Percentiles rank a stretch among this genome's conserved stretches.
These are phyloP conservation scores for Chytridium lagenaria DNA, from an alignment of 371 early-diverging fungal genomes.

Conservation along the genomic window DNA sequence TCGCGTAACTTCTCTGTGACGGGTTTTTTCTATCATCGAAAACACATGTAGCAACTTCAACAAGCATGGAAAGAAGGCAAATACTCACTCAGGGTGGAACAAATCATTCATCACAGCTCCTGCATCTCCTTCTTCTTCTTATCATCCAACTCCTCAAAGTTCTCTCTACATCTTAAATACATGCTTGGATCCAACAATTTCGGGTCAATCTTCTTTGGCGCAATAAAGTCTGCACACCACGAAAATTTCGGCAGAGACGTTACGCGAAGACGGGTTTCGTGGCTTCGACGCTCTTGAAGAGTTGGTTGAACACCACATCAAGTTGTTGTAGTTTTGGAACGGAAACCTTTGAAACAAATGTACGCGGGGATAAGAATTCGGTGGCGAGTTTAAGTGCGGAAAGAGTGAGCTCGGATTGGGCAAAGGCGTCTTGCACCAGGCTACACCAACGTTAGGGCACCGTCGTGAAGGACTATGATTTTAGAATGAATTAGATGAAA, in stretches of 20 bases:
- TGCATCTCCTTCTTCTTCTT: slow-evolving; percentile 55
- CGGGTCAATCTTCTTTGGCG: slow-evolving; percentile 96
- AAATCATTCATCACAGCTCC: slow-evolving; percentile 64
- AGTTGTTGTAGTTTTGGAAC: slow-evolving; percentile 98
- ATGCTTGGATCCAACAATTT: slow-evolving; percentile 90
- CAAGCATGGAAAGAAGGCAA: no score
- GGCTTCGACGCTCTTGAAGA: slow-evolving; percentile 97
- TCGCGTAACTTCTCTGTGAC: slow-evolving; percentile 96
- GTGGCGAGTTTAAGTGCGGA: slow-evolving; percentile 95
- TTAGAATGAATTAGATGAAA: neutral
- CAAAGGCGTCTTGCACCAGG: slow-evolving; percentile 98
- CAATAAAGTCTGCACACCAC: slow-evolving; percentile 96
- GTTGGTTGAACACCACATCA: slow-evolving; percentile 97
- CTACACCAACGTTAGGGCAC: slow-evolving; percentile 99
- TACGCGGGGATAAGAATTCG: slow-evolving; percentile 91
- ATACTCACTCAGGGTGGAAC: slow-evolving; percentile 83
- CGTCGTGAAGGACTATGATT: slow-evolving; percentile 98
- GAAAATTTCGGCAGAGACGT: slow-evolving; percentile 99
- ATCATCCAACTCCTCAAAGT: slow-evolving; percentile 51
- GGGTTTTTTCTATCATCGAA: slow-evolving; percentile 67
- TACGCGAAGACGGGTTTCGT: slow-evolving; percentile 99
- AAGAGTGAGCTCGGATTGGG: slow-evolving; percentile 97
- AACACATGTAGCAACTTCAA: no score
- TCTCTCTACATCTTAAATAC: slow-evolving; percentile 88
- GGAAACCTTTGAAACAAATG: slow-evolving; percentile 99